Base-by-base conservation (phyloP, 257 asterid genomes). In the Buddleja alternifolia region DNA sequence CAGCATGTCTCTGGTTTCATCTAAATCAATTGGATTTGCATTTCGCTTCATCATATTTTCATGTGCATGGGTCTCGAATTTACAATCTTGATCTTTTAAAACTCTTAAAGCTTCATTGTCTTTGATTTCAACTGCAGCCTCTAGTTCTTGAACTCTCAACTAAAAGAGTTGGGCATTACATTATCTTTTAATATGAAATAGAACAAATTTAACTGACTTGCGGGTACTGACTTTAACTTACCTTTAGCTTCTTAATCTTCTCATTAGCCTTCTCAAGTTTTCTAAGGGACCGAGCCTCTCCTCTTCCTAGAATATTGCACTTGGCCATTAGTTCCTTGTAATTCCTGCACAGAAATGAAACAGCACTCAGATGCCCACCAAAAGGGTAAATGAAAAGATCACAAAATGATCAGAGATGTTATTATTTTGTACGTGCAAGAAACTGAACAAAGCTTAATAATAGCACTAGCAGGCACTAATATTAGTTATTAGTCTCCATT, bases 271-370 rank as follows among this genome's bases (percentile, higher is more conserved):
- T 91, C 77, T 89, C 89, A 32, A 94, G 96, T 79, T 89, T 87
- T 62, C 72, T 68, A 32, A 74, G 81, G 68, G 82, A 74, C 44
- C 88, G 86, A 32, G 99, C 88, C 77, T 94, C 97, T 63, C 99
- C 95, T 79, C 99, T 82, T 76, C 99, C 97, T 77, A 91, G 85
- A 50, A 68, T 50, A 75, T 80, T 89, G 90, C 97, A 91, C 78
- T 89, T 93, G 52, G 84, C 77, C 95, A 93, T 80, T 75, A 93
- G 78, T 79, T 93, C 99, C 87, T 93, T 93, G 90, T 93, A 93
- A 81, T 85, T 82, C 96, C 97, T 94, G 61, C 48, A 69, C 60
- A 50, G 61, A 42, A 64, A 72, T 59, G 64, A 15, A 73, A 59
- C 25, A 16, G 20, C 14, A 73, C 45, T 67, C 25, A 72, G 57